A percentile compares a stretch with the other conserved stretches of the same genome.
Evolutionary conservation across 139 green algal genomes (phyloP).

Genomic region (Chlorella sp.): DNA sequence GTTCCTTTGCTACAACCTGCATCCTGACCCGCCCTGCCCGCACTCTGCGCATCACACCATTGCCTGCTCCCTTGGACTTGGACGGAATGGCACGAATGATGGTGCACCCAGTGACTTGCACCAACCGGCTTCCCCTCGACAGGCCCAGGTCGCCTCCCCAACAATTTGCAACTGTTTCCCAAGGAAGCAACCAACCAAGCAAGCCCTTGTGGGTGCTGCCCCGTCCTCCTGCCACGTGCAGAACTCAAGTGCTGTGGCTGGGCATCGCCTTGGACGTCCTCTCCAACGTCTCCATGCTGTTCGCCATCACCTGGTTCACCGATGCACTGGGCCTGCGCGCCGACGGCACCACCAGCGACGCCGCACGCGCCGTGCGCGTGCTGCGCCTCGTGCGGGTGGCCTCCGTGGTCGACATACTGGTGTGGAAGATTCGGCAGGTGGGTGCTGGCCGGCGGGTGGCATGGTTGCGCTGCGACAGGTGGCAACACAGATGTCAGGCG

Average conservation of each 20-base stretch:
- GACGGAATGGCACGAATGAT: too few species aligned
- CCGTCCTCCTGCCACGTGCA: background rate
- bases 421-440: background rate
- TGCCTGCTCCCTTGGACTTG: too few species aligned
- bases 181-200: too few species aligned
- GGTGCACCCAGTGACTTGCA: too few species aligned
- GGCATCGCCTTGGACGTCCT: background rate
- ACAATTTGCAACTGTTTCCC: too few species aligned
- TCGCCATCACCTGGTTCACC: slow-evolving; percentile 33
- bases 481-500: too few species aligned
- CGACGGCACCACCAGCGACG: slow-evolving; percentile 23
- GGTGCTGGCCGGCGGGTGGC: background rate
- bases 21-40: too few species aligned
- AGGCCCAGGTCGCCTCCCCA: too few species aligned
- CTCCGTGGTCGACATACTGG: background rate
- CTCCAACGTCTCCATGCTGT: slow-evolving; percentile 24
- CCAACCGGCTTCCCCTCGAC: too few species aligned
- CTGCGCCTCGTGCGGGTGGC: slow-evolving; percentile 15
- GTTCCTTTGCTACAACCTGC: background rate
- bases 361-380: background rate
- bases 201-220: background rate
- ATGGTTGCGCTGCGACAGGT: too few species aligned
- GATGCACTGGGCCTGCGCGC: background rate
- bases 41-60: too few species aligned
- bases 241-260: background rate